Evolutionary conservation across 1,139 yeast species (phyloP).

Genomic region (Geotrichum histeridarum): DNA sequence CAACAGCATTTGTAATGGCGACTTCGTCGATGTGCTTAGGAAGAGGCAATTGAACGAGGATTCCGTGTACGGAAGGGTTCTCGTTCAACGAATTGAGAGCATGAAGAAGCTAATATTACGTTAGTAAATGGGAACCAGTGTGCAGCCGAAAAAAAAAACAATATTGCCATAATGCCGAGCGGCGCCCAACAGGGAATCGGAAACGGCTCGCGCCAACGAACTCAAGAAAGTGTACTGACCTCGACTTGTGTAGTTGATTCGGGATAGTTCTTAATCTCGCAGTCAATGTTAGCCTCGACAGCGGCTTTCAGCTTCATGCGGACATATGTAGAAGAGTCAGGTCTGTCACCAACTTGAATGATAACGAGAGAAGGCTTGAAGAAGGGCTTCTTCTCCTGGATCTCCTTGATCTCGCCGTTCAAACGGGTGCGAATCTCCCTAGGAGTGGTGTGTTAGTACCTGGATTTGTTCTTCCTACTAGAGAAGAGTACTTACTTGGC

Average conservation of each 20-base stretch:
- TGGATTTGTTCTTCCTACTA: no score
- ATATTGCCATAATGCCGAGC: background rate
- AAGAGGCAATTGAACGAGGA: conserved; percentile 85
- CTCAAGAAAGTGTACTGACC: conserved; percentile 19
- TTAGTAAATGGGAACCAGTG: conserved; percentile 5
- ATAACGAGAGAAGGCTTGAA: conserved; percentile 78
- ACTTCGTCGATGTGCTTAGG: conserved; percentile 80
- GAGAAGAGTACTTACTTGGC: conserved; percentile 41
- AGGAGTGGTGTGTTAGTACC: conserved; percentile 40
- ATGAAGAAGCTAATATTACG: conserved; percentile 46
- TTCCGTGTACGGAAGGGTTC: conserved; percentile 71
- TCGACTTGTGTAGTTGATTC: conserved; percentile 44
- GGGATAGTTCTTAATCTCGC: conserved; percentile 63
- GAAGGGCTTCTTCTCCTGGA: conserved; percentile 52
- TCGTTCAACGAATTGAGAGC: conserved; percentile 61
- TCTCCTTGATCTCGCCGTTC: conserved; percentile 47
- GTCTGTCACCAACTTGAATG: conserved; percentile 84
- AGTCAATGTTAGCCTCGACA: conserved; percentile 66
- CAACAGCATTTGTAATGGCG: conserved; percentile 69
- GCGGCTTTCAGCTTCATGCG: conserved; percentile 94
- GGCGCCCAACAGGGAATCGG: background rate
- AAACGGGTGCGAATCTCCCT: conserved; percentile 37
- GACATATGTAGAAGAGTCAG: conserved; percentile 91
- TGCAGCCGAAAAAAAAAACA: no score
- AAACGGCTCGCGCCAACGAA: conserved; percentile 8